A percentile compares a stretch with the other conserved stretches of the same genome.
Evolutionary conservation across 1,139 yeast genomes (phyloP).

Genomic region (Sugiyamaella xylanicola): DNA sequence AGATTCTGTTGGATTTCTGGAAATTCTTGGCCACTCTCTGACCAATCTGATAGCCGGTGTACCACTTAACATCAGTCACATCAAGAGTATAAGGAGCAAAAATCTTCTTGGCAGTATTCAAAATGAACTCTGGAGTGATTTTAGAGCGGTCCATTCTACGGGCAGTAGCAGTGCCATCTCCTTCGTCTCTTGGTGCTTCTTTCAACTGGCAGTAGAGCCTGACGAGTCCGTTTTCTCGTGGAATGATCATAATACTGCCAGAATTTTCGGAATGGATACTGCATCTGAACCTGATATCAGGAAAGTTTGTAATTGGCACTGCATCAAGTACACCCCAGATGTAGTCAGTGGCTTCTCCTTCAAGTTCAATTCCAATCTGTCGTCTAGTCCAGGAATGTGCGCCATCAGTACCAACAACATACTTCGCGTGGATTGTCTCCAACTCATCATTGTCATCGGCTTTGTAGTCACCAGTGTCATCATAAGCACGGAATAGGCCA

Average conservation of each 20-base stretch:
- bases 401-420: slow-evolving; percentile 46
- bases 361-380: slow-evolving; percentile 39
- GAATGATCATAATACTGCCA: slow-evolving; percentile 45
- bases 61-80: slow-evolving; percentile 43
- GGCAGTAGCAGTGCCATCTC: slow-evolving; percentile 26
- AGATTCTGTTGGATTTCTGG: slow-evolving; percentile 35
- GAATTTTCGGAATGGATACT: slow-evolving; percentile 43
- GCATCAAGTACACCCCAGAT: slow-evolving; percentile 48
- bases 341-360: slow-evolving; percentile 45
- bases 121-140: slow-evolving; percentile 39
- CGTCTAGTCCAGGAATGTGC: slow-evolving; percentile 47
- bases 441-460: slow-evolving; percentile 18
- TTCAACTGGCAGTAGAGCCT: slow-evolving; percentile 43
- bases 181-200: slow-evolving; percentile 37
- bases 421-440: slow-evolving; percentile 40
- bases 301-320: slow-evolving; percentile 45
- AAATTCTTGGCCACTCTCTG: slow-evolving; percentile 44
- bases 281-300: slow-evolving; percentile 44
- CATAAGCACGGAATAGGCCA: slow-evolving; percentile 43
- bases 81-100: slow-evolving; percentile 42
- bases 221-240: slow-evolving; percentile 44
- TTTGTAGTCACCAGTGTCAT: slow-evolving; percentile 35
- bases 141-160: slow-evolving; percentile 40
- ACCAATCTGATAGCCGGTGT: slow-evolving; percentile 46
- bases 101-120: slow-evolving; percentile 41